Evolutionary conservation across 2,329 filamentous ascomycete species (phyloP), one percentile per base, ranked within the genome.

Genomic region (Exserohilum rostratum): DNA sequence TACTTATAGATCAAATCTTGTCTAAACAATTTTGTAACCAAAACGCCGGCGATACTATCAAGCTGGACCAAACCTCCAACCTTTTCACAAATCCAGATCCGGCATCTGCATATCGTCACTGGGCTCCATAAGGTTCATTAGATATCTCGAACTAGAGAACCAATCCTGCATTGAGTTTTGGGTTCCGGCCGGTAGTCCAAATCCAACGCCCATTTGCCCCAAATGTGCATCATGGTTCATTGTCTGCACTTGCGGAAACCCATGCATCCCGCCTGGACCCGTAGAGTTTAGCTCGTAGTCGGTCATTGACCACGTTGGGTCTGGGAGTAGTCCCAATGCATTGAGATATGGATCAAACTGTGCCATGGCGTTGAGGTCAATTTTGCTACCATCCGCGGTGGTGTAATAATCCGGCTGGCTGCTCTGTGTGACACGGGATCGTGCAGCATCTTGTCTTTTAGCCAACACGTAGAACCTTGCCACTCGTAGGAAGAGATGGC

Each of bases 121-220:
- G 2, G 57, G 66, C 35, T 89, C 87, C 67, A 89, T 70, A 52
- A 89, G 66, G 0, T 84, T 85, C 77, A 89, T 81, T 76, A 89
- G 83, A 62, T 87, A 86, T 50, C 82, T 80, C 55, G 85, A 88
- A 1, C 86, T 85, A 3, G 83, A 85, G 61, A 87, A 88, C 86
- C 86, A 89, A 57, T 87, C 85, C 2, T 83, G 83, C 55, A 88
- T 72, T 40, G 64, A 49, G 29, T 85, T 81, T 29, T 80, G 73
- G 55, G 52, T 53, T 2, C 51, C 57, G n/a, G 47, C 40, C n/a
- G 58, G 45, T 10, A 48, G 25, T 17, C 40, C 42, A 25, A 61
- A 59, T 1, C 61, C 60, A 5, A 53, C 40, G 6, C 52, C 60
- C 9, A 53, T 25, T 12, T 49, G 33, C 5, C 52, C 48, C 13